A percentile compares a stretch with the other conserved stretches of the same genome.
These are phyloP conservation scores for Takakia lepidozioides DNA, from an alignment of 225 moss, liverwort and hornwort species.

Conservation along the genomic window DNA sequence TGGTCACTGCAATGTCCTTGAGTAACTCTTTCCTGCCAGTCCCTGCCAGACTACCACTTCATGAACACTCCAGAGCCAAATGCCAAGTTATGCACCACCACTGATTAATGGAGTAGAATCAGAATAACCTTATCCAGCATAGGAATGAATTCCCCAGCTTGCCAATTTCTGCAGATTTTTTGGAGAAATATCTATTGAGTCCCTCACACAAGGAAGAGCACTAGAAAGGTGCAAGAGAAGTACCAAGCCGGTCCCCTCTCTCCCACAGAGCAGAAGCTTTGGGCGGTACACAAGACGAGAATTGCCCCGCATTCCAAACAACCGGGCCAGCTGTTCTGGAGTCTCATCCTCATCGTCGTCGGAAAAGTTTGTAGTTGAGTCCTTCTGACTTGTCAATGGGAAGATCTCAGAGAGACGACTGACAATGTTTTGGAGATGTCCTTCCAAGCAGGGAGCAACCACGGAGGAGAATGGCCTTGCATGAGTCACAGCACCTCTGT, in stretches of 20 bases:
- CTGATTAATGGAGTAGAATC: too few species aligned
- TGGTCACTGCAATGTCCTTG: too few species aligned
- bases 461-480: constrained; percentile 64
- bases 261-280: constrained; percentile 54
- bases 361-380: constrained; percentile 18
- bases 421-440: constrained; percentile 54
- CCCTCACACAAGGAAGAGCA: too few species aligned
- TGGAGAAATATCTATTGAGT: too few species aligned
- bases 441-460: constrained; percentile 55
- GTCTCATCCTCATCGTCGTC: constrained; percentile 62
- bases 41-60: too few species aligned
- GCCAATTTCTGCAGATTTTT: too few species aligned
- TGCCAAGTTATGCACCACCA: too few species aligned
- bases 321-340: constrained; percentile 59
- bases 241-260: constrained; percentile 75
- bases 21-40: too few species aligned
- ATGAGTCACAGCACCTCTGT: constrained; percentile 69
- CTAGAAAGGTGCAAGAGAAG: background rate
- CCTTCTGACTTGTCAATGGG: constrained; percentile 35
- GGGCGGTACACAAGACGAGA: constrained; percentile 53
- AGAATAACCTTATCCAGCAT: too few species aligned
- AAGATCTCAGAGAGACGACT: constrained; percentile 48
- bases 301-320: constrained; percentile 44
- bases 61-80: too few species aligned
- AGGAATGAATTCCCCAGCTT: too few species aligned